Evolutionary conservation across 2,329 filamentous ascomycete genomes (phyloP).

Genomic region (Exophiala viscosa): DNA sequence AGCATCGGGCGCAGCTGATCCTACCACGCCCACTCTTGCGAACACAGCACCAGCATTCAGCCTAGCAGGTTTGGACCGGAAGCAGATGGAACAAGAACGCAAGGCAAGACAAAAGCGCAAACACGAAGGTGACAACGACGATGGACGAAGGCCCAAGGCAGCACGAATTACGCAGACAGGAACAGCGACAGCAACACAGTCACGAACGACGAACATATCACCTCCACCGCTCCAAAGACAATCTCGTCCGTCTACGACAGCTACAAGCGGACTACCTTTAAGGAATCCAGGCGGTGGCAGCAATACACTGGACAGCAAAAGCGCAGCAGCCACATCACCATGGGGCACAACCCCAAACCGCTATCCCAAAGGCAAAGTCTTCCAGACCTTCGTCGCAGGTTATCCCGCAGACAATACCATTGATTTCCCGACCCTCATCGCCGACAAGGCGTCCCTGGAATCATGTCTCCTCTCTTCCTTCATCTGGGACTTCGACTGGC

Average conservation of each 20-base stretch:
- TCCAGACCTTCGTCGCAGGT: slow-evolving; percentile 73
- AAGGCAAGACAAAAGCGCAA: slow-evolving; percentile 65
- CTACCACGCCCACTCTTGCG: neutral
- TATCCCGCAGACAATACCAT: slow-evolving; percentile 48
- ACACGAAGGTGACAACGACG: slow-evolving; percentile 46
- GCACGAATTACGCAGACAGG: slow-evolving; percentile 26
- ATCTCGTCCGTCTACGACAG: neutral
- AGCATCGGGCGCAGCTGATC: neutral
- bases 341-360: slow-evolving; percentile 5
- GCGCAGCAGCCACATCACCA: neutral
- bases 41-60: neutral
- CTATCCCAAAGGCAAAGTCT: slow-evolving; percentile 64
- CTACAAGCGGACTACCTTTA: slow-evolving; percentile 1
- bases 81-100: slow-evolving; percentile 80
- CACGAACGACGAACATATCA: slow-evolving; percentile 17
- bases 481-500: slow-evolving; percentile 78
- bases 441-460: slow-evolving; percentile 74
- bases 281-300: slow-evolving; percentile 25
- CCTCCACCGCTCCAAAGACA: slow-evolving; percentile 25
- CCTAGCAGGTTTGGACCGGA: slow-evolving; percentile 62
- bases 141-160: neutral
- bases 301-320: slow-evolving; percentile 4
- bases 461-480: slow-evolving; percentile 83
- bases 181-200: slow-evolving; percentile 2
- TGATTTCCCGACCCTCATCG: slow-evolving; percentile 64